Conservation (phyloP, 2,329 filamentous ascomycete genomes). For the Penicillium sp. region DNA sequence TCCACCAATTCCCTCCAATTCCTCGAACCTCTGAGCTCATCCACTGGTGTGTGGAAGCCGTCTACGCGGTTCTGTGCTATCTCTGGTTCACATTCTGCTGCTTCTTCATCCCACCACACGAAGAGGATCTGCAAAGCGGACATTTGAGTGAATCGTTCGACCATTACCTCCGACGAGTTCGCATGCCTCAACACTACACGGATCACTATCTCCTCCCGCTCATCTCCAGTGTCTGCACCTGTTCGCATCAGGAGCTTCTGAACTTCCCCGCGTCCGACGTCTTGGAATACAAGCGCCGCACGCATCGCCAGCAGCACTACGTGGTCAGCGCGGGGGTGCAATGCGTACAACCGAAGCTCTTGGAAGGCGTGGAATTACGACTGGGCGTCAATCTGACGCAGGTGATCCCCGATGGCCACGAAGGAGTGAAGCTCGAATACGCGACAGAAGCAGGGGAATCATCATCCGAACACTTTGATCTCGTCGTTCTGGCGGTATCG, state of each 20-base stretch:
- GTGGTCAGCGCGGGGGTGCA: slow-evolving; percentile 47
- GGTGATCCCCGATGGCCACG: slow-evolving; percentile 9
- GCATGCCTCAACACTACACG: slow-evolving; percentile 45
- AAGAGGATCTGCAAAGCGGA: slow-evolving; percentile 6
- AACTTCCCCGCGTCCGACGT: slow-evolving; percentile 51
- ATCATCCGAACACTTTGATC: slow-evolving; percentile 42
- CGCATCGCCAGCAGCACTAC: slow-evolving; percentile 47
- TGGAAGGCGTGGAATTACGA: slow-evolving; percentile 38
- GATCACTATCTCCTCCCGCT: slow-evolving; percentile 50
- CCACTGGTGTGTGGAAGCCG: slow-evolving; percentile 41
- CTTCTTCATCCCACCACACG: slow-evolving; percentile 41
- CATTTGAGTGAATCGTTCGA: slow-evolving; percentile 41
- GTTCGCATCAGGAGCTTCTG: slow-evolving; percentile 47
- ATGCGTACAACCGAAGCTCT: slow-evolving; percentile 45
- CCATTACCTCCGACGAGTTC: slow-evolving; percentile 48
- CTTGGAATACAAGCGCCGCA: slow-evolving; percentile 46
- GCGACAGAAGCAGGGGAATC: slow-evolving; percentile 10
- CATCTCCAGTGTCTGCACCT: slow-evolving; percentile 51
- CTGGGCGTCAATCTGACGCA: slow-evolving; percentile 28
- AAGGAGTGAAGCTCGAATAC: slow-evolving; percentile 3
- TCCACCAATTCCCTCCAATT: slow-evolving; percentile 45
- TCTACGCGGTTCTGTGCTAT: slow-evolving; percentile 46
- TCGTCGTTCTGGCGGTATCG: slow-evolving; percentile 50
- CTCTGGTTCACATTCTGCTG: slow-evolving; percentile 51
- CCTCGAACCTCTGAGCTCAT: slow-evolving; percentile 31